phyloP scores from a whole-genome alignment of 805 yeast species.

The Middelhovenomyces tepae region DNA sequence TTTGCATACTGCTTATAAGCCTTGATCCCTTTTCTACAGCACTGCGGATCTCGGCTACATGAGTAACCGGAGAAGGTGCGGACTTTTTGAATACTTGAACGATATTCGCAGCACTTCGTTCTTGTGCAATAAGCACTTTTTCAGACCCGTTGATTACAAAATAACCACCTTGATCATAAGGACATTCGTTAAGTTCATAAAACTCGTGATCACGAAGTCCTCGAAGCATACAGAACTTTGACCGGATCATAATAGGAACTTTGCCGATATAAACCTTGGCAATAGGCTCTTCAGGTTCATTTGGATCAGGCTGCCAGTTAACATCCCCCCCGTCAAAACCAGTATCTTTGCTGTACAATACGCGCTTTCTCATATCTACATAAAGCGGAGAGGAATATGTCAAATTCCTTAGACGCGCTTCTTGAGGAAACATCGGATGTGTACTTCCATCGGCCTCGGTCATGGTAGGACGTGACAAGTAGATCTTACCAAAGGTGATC shows the following conservation, averaged over 20 bases:
- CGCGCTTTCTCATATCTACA: constrained; percentile 90
- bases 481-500: constrained; percentile 95
- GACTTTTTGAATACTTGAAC: constrained; percentile 98
- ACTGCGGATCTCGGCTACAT: constrained; percentile 91
- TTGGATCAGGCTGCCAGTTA: constrained; percentile 52
- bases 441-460: constrained; percentile 99
- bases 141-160: constrained; percentile 98
- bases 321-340: constrained; percentile 36
- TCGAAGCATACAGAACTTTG: constrained; percentile 88
- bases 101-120: constrained; percentile 95
- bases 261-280: constrained; percentile 88
- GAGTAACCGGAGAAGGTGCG: constrained; percentile 93
- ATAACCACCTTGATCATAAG: constrained; percentile 99
- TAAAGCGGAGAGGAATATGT: constrained; percentile 95
- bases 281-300: constrained; percentile 58
- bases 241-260: constrained; percentile 95
- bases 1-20: constrained; percentile 86
- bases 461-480: constrained; percentile 93
- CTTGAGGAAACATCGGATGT: constrained; percentile 97
- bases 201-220: constrained; percentile 88
- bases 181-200: constrained; percentile 95
- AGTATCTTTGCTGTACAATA: constrained; percentile 74
- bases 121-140: constrained; percentile 97
- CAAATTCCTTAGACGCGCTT: constrained; percentile 90
- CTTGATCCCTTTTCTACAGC: constrained; percentile 97